A percentile compares a stretch with the other conserved stretches of the same genome.
phyloP scores from a whole-genome alignment of 345 rosid species.

The Hypericum perforatum region DNA sequence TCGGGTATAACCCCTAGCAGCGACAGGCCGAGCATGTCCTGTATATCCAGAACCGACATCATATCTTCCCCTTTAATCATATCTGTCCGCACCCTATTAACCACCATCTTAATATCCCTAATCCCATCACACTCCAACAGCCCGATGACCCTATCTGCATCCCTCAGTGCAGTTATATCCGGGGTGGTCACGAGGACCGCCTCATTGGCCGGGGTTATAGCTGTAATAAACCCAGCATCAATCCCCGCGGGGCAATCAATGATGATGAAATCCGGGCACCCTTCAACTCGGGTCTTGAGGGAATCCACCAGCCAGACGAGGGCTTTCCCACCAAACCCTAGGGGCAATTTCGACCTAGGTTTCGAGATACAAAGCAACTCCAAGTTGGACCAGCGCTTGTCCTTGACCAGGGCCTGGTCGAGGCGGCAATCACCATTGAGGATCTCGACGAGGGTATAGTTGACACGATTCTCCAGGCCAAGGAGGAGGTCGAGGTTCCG shows the following conservation, averaged over 20 bases:
- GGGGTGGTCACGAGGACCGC: constrained; percentile 86
- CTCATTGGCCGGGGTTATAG: constrained; percentile 89
- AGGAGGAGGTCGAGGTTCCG: constrained; percentile 92
- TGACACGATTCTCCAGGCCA: constrained; percentile 88
- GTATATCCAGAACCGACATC: constrained; percentile 95
- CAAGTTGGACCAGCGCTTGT: constrained; percentile 91
- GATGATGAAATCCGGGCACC: constrained; percentile 70
- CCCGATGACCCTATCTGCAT: constrained; percentile 86
- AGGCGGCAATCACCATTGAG: constrained; percentile 90
- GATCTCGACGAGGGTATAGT: constrained; percentile 85
- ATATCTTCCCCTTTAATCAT: constrained; percentile 96
- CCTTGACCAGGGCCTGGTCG: constrained; percentile 91
- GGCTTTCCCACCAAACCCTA: constrained; percentile 93
- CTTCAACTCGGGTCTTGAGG: constrained; percentile 53
- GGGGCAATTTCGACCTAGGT: constrained; percentile 80
- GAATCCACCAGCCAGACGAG: constrained; percentile 87
- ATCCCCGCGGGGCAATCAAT: constrained; percentile 95
- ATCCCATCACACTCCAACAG: constrained; percentile 87
- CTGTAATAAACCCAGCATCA: constrained; percentile 97
- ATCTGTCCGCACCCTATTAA: constrained; percentile 85
- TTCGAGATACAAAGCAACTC: constrained; percentile 88
- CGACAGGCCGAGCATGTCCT: constrained; percentile 82
- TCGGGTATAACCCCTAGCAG: constrained; percentile 83
- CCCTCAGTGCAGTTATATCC: constrained; percentile 75
- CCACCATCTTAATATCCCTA: constrained; percentile 87